phyloP scores from a whole-genome alignment of 805 yeast species.

The Wickerhamiella australiensis region DNA sequence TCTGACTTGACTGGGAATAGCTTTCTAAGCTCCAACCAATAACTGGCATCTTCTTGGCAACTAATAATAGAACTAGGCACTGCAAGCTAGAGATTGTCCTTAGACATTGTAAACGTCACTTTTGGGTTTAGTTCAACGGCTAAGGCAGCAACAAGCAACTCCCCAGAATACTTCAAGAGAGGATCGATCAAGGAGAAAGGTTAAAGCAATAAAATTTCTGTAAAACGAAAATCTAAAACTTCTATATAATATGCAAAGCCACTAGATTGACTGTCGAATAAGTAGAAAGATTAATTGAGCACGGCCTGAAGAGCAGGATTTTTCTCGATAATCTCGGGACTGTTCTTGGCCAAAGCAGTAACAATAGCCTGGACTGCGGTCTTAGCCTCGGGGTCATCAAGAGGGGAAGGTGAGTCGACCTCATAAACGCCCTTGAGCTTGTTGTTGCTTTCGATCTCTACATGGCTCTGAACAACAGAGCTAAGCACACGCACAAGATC shows the following conservation, averaged over 20 bases:
- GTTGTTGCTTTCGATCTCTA: conserved; percentile 56
- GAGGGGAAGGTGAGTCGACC: conserved; percentile 66
- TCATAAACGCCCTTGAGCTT: conserved; percentile 72
- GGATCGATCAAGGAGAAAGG: background rate
- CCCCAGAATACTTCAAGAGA: too few species aligned
- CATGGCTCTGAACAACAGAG: conserved; percentile 59
- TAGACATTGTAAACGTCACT: too few species aligned
- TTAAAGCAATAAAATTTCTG: too few species aligned
- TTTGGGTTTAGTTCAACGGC: too few species aligned
- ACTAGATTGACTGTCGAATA: background rate
- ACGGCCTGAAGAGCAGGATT: conserved; percentile 14
- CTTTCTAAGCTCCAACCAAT: too few species aligned
- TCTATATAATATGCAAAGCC: conserved; percentile 4
- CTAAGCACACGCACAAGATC: conserved; percentile 55
- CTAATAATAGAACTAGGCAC: too few species aligned
- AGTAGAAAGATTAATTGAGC: background rate
- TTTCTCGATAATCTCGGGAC: conserved; percentile 2
- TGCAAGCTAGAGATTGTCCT: too few species aligned
- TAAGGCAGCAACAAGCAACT: too few species aligned
- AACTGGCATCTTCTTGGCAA: too few species aligned
- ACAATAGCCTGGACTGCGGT: conserved; percentile 65
- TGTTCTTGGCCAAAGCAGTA: conserved; percentile 30
- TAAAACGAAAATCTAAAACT: background rate
- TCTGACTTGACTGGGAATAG: too few species aligned
- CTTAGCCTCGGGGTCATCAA: conserved; percentile 58